These are phyloP conservation scores for Dactylellina haptotyla DNA, from an alignment of 2,329 filamentous ascomycete species.

Conservation along the genomic window DNA sequence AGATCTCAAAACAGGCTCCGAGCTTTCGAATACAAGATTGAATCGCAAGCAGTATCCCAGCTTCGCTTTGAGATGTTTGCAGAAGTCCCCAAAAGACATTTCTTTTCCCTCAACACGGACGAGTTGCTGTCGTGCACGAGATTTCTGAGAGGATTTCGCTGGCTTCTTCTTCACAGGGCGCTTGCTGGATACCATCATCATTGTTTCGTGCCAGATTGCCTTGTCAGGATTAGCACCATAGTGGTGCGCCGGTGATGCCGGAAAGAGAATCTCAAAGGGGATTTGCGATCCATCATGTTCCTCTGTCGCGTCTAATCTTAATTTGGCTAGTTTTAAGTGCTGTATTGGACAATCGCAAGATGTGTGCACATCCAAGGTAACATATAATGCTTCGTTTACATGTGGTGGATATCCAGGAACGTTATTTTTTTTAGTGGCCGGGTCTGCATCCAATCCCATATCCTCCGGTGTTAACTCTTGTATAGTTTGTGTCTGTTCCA, in stretches of 20 bases:
- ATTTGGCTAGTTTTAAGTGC: slow-evolving; percentile 28
- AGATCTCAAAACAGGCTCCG: slow-evolving; percentile 18
- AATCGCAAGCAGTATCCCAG: slow-evolving; percentile 33
- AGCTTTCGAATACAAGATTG: slow-evolving; percentile 30
- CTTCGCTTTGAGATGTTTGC: slow-evolving; percentile 29
- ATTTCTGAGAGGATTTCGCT: no score
- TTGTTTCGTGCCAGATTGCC: slow-evolving; percentile 42
- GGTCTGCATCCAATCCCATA: slow-evolving; percentile 21
- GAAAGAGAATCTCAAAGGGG: slow-evolving; percentile 42
- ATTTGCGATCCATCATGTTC: slow-evolving; percentile 26
- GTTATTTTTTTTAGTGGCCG: slow-evolving; percentile 26
- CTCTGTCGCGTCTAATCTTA: slow-evolving; percentile 28
- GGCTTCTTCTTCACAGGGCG: not conserved
- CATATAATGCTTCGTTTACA: slow-evolving; percentile 30
- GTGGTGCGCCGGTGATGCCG: slow-evolving; percentile 19
- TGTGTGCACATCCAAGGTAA: slow-evolving; percentile 34
- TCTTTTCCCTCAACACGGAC: slow-evolving; percentile 3
- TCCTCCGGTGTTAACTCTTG: slow-evolving; percentile 42
- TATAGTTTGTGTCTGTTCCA: slow-evolving; percentile 27
- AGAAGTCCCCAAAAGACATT: slow-evolving; percentile 32
- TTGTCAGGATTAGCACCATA: not conserved
- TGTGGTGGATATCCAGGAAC: slow-evolving; percentile 37
- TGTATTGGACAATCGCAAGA: slow-evolving; percentile 24
- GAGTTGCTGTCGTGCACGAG: not conserved
- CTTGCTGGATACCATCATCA: slow-evolving; percentile 32